Evolutionary conservation across 2,329 filamentous ascomycete genomes (phyloP).

Genomic region (Xylaria sp.): DNA sequence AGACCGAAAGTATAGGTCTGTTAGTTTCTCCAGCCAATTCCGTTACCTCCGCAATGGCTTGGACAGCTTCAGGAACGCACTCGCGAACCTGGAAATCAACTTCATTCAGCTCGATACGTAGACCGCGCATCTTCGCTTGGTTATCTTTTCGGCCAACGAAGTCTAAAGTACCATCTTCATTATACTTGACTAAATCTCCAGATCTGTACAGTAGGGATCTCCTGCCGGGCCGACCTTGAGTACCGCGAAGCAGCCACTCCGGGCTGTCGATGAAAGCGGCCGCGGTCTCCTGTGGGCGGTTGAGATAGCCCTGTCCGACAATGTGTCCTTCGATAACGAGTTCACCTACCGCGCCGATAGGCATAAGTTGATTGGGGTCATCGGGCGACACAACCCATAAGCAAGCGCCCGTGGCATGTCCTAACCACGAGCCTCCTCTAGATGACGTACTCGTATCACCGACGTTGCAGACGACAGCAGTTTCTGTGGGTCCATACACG

Average conservation of each 20-base stretch:
- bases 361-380: background rate
- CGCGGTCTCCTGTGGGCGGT: background rate
- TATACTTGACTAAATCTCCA: background rate
- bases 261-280: background rate
- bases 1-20: background rate
- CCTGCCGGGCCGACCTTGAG: background rate
- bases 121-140: background rate
- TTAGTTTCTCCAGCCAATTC: background rate
- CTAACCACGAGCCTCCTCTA: background rate
- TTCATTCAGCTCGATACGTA: background rate
- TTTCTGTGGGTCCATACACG: background rate
- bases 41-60: background rate
- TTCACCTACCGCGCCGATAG: background rate
- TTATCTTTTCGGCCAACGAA: background rate
- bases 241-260: background rate
- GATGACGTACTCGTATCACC: background rate
- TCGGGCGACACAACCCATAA: background rate
- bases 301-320: background rate
- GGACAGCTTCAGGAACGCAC: background rate
- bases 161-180: background rate
- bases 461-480: background rate
- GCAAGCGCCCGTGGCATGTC: background rate
- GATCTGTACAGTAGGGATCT: background rate
- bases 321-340: background rate
- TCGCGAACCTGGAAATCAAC: background rate